These are phyloP conservation scores for Gastrodia elata DNA, from an alignment of 106 monocot species.

Conservation along the genomic window DNA sequence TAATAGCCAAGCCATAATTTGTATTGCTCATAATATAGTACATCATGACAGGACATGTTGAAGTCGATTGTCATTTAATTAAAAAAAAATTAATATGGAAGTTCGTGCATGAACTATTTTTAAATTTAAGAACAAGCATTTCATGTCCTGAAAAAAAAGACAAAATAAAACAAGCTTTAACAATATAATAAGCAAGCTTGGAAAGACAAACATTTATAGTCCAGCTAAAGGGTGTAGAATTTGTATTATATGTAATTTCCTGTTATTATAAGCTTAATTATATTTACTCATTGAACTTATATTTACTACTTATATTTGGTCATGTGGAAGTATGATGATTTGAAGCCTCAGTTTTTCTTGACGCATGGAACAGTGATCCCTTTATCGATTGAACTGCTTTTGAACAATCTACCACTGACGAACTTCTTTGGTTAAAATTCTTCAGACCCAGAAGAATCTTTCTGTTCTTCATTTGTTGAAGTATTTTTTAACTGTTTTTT, in stretches of 20 bases:
- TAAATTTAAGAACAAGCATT: too few relatives aligned
- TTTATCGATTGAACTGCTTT: neutral
- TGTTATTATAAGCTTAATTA: neutral
- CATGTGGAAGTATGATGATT: neutral
- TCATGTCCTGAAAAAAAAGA: too few relatives aligned
- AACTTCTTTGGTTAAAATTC: neutral
- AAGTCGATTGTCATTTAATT: too few relatives aligned
- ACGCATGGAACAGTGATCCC: neutral
- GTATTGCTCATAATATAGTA: too few relatives aligned
- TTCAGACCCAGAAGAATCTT: neutral
- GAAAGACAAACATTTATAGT: too few relatives aligned
- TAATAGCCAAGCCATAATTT: too few relatives aligned
- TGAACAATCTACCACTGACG: neutral
- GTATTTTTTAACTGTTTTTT: neutral
- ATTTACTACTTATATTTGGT: neutral
- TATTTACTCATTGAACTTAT: neutral
- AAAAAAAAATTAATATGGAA: too few relatives aligned
- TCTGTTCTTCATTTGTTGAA: neutral
- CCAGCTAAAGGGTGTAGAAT: neutral
- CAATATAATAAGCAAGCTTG: too few relatives aligned
- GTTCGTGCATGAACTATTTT: too few relatives aligned
- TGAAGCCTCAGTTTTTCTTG: neutral
- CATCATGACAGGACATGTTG: too few relatives aligned
- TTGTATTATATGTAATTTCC: neutral
- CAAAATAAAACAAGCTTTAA: too few relatives aligned